These are phyloP conservation scores for Ceratobasidium sp. DNA, from an alignment of 1,284 basidiomycete species.

Conservation along the genomic window DNA sequence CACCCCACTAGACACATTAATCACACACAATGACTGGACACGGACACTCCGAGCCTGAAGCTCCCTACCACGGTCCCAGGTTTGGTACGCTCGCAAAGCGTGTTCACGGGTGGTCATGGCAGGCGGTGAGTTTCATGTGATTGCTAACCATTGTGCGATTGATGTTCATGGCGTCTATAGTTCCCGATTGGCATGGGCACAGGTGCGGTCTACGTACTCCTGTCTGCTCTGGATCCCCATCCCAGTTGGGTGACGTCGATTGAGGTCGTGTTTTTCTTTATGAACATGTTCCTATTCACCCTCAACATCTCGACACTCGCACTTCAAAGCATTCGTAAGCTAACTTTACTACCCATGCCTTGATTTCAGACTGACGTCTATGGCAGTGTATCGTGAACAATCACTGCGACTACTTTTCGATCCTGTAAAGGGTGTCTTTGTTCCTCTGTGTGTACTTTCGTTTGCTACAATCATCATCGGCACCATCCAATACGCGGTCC, in stretches of 20 bases:
- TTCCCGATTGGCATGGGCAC: slow-evolving; percentile 43
- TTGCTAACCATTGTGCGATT: neutral
- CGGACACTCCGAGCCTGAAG: slow-evolving; percentile 31
- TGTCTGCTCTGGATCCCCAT: slow-evolving; percentile 33
- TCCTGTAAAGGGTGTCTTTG: slow-evolving; percentile 46
- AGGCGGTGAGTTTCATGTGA: slow-evolving; percentile 4
- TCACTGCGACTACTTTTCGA: slow-evolving; percentile 35
- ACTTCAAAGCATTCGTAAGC: slow-evolving; percentile 39
- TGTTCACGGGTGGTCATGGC: slow-evolving; percentile 40
- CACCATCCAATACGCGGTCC: slow-evolving; percentile 43
- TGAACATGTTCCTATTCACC: slow-evolving; percentile 42
- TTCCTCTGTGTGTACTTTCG: slow-evolving; percentile 42
- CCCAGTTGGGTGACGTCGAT: slow-evolving; percentile 42
- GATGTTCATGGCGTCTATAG: neutral
- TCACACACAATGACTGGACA: slow-evolving; percentile 36
- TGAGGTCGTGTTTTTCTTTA: slow-evolving; percentile 43
- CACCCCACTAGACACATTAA: neutral
- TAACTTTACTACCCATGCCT: too few species aligned
- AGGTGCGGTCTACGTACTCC: slow-evolving; percentile 41
- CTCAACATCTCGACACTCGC: slow-evolving; percentile 31
- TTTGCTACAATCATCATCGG: slow-evolving; percentile 45
- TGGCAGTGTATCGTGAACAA: slow-evolving; percentile 38
- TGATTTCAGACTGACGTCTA: neutral
- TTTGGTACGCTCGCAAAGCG: slow-evolving; percentile 37
- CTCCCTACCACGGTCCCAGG: slow-evolving; percentile 29